These are phyloP conservation scores for Hypericum perforatum DNA, from an alignment of 345 rosid species.

Conservation along the genomic window DNA sequence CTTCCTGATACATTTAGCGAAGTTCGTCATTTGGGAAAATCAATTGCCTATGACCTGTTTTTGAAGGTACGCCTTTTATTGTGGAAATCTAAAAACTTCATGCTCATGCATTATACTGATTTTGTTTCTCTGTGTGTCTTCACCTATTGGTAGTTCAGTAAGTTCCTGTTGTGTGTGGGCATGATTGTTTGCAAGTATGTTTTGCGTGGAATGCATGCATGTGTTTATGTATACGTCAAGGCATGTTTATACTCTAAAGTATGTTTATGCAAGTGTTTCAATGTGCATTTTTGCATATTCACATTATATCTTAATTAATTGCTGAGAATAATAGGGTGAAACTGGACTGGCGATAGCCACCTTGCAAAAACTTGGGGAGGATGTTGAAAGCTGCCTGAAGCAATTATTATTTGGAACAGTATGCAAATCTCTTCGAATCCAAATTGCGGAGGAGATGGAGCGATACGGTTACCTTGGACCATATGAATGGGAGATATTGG, in stretches of 20 bases:
- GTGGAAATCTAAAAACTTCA: constrained; percentile 9
- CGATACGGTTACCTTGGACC: constrained; percentile 65
- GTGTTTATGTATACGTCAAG: no score
- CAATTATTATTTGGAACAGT: constrained; percentile 84
- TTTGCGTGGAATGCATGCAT: no score
- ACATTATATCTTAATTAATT: no score
- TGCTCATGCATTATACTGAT: constrained; percentile 25
- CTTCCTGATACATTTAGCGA: constrained; percentile 72
- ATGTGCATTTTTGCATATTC: no score
- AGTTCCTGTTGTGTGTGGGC: no score
- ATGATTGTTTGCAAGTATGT: no score
- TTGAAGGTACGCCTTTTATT: constrained; percentile 52
- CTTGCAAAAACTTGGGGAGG: constrained; percentile 93
- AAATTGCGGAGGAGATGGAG: constrained; percentile 72
- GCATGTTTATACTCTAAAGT: no score
- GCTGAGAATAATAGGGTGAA: constrained; percentile 63
- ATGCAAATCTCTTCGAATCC: constrained; percentile 66
- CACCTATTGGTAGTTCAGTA: no score
- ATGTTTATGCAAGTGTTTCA: no score
- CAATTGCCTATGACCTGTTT: constrained; percentile 90
- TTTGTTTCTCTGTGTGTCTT: background rate
- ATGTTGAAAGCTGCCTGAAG: constrained; percentile 68
- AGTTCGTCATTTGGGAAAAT: constrained; percentile 84
- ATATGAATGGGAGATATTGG: constrained; percentile 63
- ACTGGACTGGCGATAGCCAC: constrained; percentile 72